phyloP scores from a whole-genome alignment of 2,329 filamentous ascomycete species.

The Emydomyces testavorans region DNA sequence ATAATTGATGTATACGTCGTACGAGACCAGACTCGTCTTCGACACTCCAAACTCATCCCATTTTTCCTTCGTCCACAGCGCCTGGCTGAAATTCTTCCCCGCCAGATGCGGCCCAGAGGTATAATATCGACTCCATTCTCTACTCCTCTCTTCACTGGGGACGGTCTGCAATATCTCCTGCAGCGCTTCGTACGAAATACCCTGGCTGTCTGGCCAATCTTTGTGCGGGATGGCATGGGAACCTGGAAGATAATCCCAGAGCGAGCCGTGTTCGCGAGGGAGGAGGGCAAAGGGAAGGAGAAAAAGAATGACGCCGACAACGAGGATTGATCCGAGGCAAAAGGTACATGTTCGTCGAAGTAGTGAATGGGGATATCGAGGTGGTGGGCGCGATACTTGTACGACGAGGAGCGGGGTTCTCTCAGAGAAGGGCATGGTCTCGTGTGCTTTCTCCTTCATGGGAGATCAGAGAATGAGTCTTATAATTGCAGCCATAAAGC shows the following conservation, averaged over 20 bases:
- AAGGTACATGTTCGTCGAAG: constrained; percentile 35
- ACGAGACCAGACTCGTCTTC: constrained; percentile 49
- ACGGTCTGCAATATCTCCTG: constrained; percentile 44
- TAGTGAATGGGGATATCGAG: constrained; percentile 34
- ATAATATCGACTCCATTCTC: constrained; percentile 69
- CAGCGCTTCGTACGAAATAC: constrained; percentile 45
- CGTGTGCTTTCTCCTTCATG: constrained; percentile 27
- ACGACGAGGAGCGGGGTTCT: constrained; percentile 36
- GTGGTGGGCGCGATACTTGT: constrained; percentile 29
- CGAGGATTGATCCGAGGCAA: constrained; percentile 29
- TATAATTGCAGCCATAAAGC: constrained; percentile 3
- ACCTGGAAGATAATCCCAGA: constrained; percentile 34
- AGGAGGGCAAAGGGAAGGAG: constrained; percentile 32
- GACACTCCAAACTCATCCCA: constrained; percentile 61
- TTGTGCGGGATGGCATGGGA: constrained; percentile 28
- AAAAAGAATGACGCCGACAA: constrained; percentile 32
- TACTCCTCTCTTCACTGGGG: constrained; percentile 44
- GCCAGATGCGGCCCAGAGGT: constrained; percentile 64
- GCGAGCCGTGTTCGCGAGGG: constrained; percentile 28
- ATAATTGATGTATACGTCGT: constrained; percentile 70
- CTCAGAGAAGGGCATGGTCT: constrained; percentile 28
- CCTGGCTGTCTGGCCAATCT: constrained; percentile 34
- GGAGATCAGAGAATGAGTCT: not conserved
- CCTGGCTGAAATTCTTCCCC: constrained; percentile 66
- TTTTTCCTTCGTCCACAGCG: constrained; percentile 60